These are phyloP conservation scores for Platanthera guangdongensis DNA, from an alignment of 106 monocot genomes.

Conservation along the genomic window DNA sequence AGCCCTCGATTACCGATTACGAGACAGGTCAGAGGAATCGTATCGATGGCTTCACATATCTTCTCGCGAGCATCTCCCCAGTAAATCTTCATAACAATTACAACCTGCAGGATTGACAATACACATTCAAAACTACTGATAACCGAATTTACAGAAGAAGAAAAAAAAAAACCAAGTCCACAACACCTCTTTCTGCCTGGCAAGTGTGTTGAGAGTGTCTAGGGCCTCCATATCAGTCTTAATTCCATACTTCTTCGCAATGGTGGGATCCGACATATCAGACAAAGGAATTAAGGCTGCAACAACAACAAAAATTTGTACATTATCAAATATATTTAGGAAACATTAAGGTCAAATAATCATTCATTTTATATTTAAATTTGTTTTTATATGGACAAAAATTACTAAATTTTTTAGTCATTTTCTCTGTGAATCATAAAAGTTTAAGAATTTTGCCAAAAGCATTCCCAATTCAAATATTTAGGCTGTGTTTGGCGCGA, in stretches of 20 bases:
- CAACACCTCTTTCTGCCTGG: slow-evolving; percentile 62
- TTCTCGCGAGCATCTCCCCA: slow-evolving; percentile 91
- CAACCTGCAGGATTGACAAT: slow-evolving; percentile 31
- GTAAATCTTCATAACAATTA: slow-evolving; percentile 65
- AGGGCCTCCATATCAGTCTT: slow-evolving; percentile 67
- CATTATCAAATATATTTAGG: background rate
- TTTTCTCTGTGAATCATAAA: too few relatives aligned
- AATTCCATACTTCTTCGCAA: slow-evolving; percentile 67
- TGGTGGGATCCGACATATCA: slow-evolving; percentile 50
- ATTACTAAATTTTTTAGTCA: too few relatives aligned
- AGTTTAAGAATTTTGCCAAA: too few relatives aligned
- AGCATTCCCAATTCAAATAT: too few relatives aligned
- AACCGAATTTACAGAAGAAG: too few relatives aligned
- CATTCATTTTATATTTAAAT: too few relatives aligned
- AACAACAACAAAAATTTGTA: background rate
- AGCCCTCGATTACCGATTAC: slow-evolving; percentile 76
- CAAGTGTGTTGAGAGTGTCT: slow-evolving; percentile 50
- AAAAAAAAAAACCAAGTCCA: background rate
- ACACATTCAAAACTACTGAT: background rate
- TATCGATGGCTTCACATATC: slow-evolving; percentile 62
- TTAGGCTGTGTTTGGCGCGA: too few relatives aligned
- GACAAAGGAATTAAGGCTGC: slow-evolving; percentile 76
- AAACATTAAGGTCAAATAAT: too few relatives aligned
- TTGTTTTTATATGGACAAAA: too few relatives aligned
- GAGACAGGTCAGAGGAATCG: slow-evolving; percentile 61